Evolutionary conservation across 176 grass and related monocot genomes (phyloP).

Genomic region (Thalia dealbata): DNA sequence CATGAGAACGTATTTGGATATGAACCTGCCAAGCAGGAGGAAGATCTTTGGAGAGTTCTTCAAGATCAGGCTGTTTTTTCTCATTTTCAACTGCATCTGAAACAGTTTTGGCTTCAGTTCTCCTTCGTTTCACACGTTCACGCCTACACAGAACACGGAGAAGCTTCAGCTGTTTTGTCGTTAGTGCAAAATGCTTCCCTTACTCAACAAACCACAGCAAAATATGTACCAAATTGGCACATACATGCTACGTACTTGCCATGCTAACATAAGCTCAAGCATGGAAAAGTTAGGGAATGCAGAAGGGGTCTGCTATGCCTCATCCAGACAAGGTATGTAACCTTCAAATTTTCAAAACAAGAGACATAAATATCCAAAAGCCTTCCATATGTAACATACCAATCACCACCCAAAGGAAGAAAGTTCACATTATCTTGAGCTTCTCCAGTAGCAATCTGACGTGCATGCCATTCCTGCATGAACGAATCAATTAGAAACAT

Average conservation of each 20-base stretch:
- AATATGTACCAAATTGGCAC: too few species aligned
- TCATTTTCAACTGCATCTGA: slow-evolving; percentile 13
- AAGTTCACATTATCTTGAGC: slow-evolving; percentile 88
- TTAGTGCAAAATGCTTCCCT: too few species aligned
- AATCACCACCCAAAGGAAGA: slow-evolving; percentile 76
- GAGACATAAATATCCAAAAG: background rate
- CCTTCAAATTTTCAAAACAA: background rate
- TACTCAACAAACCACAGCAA: too few species aligned
- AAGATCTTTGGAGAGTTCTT: slow-evolving; percentile 64
- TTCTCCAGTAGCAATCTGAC: slow-evolving; percentile 77
- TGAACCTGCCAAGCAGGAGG: slow-evolving; percentile 79
- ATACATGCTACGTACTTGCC: too few species aligned
- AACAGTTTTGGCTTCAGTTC: slow-evolving; percentile 35
- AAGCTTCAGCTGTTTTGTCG: too few species aligned
- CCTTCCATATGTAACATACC: slow-evolving; percentile 38
- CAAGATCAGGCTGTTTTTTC: slow-evolving; percentile 46
- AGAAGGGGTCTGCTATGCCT: too few species aligned
- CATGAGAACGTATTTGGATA: background rate
- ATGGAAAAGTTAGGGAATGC: too few species aligned
- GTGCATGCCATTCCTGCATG: slow-evolving; percentile 60
- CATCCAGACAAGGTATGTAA: background rate
- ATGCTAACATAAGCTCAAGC: too few species aligned
- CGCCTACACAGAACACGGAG: slow-evolving; percentile 58
- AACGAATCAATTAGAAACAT: slow-evolving; percentile 4
- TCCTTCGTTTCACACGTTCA: slow-evolving; percentile 70